Base-by-base conservation (phyloP, 2,329 filamentous ascomycete species). In the Didymella segeticola region DNA sequence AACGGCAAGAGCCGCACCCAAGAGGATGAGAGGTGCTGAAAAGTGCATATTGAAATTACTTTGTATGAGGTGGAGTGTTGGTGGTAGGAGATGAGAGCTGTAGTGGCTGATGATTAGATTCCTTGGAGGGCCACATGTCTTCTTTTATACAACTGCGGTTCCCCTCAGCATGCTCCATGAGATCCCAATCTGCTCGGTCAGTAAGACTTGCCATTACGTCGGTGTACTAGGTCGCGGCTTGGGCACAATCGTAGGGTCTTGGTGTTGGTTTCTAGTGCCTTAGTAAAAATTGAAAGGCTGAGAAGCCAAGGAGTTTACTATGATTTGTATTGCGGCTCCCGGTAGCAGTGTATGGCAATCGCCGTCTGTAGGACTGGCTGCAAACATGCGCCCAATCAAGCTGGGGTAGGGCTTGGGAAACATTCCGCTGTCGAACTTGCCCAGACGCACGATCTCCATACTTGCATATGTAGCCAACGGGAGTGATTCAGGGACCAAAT, bases 1-100 rank as follows among this genome's bases (percentile, higher is more conserved):
- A 12, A 64, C 33, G 30, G 62, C 60, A 34, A 65, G 48, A 48
- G 66, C 48, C 31, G 63, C 52, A 15, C 58, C 55, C 19, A 67
- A 30, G 33, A 68, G 51, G 29, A 63, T 53, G 34, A 67, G 37
- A 14, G 64, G 43, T 14, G 54, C 61, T 27, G 63, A 54, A 58
- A 66, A 66, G 33, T 64, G 59, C 67, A 70, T 70, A 6, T 52
- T 41, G 51, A 17, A 34, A 26, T 29, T 45, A 4, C 34, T 41
- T 43, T 36, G 20, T 36, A 30, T 37, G 6, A n/a, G n/a, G 22
- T 33, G 14, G 20, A 22, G 23, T 15, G 20, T 12, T 31, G 22
- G 43, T 34, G 12, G 11, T 30, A 34, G 41, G 23, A 17, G 22
- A 34, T 36, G 45, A 46, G n/a, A 14, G 7, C 46, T 38, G 29